phyloP scores from a whole-genome alignment of 2,329 filamentous ascomycete genomes.

The Stenocarpella maydis region DNA sequence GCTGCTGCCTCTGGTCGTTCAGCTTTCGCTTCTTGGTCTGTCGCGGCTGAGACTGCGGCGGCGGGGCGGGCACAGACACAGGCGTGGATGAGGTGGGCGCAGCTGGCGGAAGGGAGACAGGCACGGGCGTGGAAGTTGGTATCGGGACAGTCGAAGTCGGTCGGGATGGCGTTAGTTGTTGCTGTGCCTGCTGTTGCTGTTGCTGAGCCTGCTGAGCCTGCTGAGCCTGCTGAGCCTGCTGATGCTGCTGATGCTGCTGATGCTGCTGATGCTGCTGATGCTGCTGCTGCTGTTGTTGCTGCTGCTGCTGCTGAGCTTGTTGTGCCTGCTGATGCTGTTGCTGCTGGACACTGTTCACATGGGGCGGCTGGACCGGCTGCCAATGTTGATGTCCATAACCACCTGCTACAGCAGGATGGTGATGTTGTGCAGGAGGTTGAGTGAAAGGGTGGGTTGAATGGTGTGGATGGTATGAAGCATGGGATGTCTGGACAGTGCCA shows the following conservation, averaged over 20 bases:
- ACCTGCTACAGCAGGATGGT: conserved; percentile 35
- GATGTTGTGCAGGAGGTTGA: conserved; percentile 35
- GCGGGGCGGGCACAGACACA: conserved; percentile 23
- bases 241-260: conserved; percentile 35
- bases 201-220: conserved; percentile 25
- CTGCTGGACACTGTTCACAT: conserved; percentile 33
- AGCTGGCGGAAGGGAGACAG: conserved; percentile 32
- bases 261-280: conserved; percentile 28
- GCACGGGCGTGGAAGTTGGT: conserved; percentile 31
- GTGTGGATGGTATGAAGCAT: conserved; percentile 33
- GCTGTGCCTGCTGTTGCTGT: conserved; percentile 26
- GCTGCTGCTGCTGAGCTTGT: conserved; percentile 3
- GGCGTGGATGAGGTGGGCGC: conserved; percentile 32
- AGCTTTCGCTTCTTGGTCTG: conserved; percentile 36
- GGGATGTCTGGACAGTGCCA: conserved; percentile 35
- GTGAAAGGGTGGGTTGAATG: conserved; percentile 33
- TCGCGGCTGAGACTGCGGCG: conserved; percentile 31
- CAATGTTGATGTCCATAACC: conserved; percentile 36
- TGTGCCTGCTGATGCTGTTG: conserved; percentile 33
- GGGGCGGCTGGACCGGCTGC: conserved; percentile 39
- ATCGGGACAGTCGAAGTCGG: conserved; percentile 34
- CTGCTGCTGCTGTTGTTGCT: conserved; percentile 21
- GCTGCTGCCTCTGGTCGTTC: conserved; percentile 36
- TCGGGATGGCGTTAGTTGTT: conserved; percentile 37
- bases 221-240: not conserved